Evolutionary conservation across 2,329 filamentous ascomycete species (phyloP), one percentile per base, ranked within the genome.

Genomic region (Aspergillus thermomutatus): DNA sequence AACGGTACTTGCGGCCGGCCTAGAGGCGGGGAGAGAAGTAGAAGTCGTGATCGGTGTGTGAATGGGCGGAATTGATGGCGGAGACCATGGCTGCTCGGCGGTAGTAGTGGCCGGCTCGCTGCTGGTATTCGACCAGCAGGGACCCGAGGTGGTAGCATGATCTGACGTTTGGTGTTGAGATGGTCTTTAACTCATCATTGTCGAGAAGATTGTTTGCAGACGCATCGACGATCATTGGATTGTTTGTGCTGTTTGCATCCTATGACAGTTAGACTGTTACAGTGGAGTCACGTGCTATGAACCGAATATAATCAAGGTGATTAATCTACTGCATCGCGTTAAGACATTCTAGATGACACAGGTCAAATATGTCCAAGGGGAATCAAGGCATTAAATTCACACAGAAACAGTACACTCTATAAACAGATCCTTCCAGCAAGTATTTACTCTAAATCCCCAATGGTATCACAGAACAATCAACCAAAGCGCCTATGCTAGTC

Each of bases 1-100:
- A 89, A 90, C 34, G 83, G 83, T 31, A 88, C 76, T 68, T 88
- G 85, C 43, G 86, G 86, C 28, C 86, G 83, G 50, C 78, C 74
- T 50, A 74, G 69, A n/a, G 76, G 70, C 52, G 75, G 69, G 46
- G 81, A 75, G 62, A 85, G 68, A 58, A 84, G 76, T 52, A 81
- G 79, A 49, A 82, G 79, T 45, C 77, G 79, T 37, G 80, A 76
- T 64, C 81, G 83, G 60, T 83, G 80, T 17, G 85, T 86, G 72
- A 88, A 88, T 37, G 77, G 78, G 48, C 84, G 82, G 23, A 66
- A 64, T 40, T 65, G 64, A 37, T 65, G 64, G 31, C 55, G 58
- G 25, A 57, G 45, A 43, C 49, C 52, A 47, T 57, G 51, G 6
- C 51, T 55, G 60, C 71, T 72, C 2, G 72, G 74, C 17, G 74